A percentile compares a stretch with the other conserved stretches of the same genome.
Conservation (phyloP, 148 eudicot species). For the Diospyros kaki region DNA sequence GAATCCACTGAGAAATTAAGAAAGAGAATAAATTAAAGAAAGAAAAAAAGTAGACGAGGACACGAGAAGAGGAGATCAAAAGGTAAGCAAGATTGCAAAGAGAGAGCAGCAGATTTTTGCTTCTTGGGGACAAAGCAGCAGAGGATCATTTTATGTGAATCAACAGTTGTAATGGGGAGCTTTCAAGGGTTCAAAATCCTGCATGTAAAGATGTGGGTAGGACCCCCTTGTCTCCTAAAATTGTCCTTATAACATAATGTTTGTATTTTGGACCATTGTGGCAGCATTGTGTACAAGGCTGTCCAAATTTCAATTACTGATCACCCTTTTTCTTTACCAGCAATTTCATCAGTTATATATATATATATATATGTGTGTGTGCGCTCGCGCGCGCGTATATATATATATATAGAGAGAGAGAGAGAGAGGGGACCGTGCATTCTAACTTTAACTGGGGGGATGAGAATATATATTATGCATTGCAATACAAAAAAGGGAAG, state of each 20-base stretch:
- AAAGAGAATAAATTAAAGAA: neutral
- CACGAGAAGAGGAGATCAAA: no score
- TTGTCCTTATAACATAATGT: neutral
- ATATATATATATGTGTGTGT: no score
- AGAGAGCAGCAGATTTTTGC: conserved; percentile 6
- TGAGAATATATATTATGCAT: conserved; percentile 1
- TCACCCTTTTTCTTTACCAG: neutral
- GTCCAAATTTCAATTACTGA: neutral
- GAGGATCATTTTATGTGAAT: neutral
- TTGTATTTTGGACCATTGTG: neutral
- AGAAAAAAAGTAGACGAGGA: neutral
- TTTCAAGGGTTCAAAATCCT: conserved; percentile 9
- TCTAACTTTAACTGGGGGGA: conserved; percentile 9
- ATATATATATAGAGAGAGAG: no score
- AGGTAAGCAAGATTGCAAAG: neutral
- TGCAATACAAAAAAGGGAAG: conserved; percentile 8
- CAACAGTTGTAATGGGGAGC: conserved; percentile 5
- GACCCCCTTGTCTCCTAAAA: conserved; percentile 5
- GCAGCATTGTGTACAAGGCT: neutral
- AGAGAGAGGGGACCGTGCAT: neutral
- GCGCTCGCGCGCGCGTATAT: no score
- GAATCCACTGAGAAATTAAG: conserved; percentile 6
- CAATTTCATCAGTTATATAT: no score
- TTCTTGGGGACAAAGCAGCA: neutral
- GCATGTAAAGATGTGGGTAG: neutral